Percentiles rank a stretch among this genome's conserved stretches.
Conservation (phyloP, 2,329 filamentous ascomycete species). For the Aureobasidium lini region DNA sequence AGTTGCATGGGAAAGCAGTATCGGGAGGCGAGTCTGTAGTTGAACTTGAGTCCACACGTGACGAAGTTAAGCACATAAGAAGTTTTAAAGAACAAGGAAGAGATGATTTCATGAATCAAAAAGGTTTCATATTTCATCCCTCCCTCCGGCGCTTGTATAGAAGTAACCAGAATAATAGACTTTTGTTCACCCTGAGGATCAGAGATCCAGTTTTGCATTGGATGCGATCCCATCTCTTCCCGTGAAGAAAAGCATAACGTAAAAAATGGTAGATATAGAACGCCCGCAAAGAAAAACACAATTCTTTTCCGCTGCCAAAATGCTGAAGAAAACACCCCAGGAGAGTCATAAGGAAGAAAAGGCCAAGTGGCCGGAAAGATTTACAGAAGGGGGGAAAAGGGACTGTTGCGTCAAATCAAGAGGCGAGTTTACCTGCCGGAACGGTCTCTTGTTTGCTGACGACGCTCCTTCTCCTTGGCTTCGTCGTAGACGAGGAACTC, state of each 20-base stretch:
- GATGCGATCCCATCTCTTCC: not conserved
- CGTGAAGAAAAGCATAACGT: not conserved
- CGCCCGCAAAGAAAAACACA: not conserved
- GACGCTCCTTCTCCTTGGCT: slow-evolving; percentile 35
- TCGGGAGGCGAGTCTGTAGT: too few relatives aligned
- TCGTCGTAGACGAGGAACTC: slow-evolving; percentile 88
- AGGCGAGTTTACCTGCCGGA: slow-evolving; percentile 26
- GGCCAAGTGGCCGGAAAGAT: not conserved
- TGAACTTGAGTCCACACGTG: too few relatives aligned
- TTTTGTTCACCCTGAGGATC: not conserved
- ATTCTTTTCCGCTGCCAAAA: slow-evolving; percentile 7
- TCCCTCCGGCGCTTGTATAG: not conserved
- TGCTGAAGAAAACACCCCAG: slow-evolving; percentile 5
- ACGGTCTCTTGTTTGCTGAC: slow-evolving; percentile 29
- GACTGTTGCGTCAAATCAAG: not conserved
- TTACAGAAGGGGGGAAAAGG: not conserved
- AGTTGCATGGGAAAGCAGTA: too few relatives aligned
- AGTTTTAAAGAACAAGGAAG: too few relatives aligned
- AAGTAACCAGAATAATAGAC: not conserved
- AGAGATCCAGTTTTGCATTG: not conserved
- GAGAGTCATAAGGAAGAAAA: not conserved
- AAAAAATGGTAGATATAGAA: not conserved
- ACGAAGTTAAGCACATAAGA: too few relatives aligned
- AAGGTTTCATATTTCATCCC: not conserved
- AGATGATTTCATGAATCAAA: not conserved